phyloP scores from a whole-genome alignment of 1,139 yeast genomes.

The Yamadazyma friedrichii region DNA sequence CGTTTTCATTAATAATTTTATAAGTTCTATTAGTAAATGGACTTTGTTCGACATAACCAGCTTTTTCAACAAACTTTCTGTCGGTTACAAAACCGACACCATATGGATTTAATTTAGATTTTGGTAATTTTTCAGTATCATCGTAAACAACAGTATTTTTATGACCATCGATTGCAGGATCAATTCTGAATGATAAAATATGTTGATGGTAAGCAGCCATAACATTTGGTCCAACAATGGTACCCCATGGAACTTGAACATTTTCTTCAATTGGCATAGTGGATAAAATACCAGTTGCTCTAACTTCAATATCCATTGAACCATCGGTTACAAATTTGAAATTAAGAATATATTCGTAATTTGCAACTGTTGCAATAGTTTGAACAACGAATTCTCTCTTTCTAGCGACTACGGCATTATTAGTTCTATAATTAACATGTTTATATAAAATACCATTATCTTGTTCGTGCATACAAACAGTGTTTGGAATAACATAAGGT shows the following conservation, averaged over 20 bases:
- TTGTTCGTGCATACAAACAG: conserved; percentile 88
- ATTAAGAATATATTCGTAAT: conserved; percentile 82
- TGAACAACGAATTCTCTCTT: conserved; percentile 84
- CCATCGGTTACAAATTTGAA: conserved; percentile 82
- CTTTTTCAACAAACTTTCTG: conserved; percentile 64
- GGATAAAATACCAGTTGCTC: conserved; percentile 86
- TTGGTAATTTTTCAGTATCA: conserved; percentile 68
- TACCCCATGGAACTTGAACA: conserved; percentile 78
- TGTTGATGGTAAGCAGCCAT: conserved; percentile 92
- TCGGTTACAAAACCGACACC: conserved; percentile 75
- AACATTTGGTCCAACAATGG: conserved; percentile 80
- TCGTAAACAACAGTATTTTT: conserved; percentile 74
- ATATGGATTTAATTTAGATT: conserved; percentile 59
- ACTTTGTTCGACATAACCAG: conserved; percentile 73
- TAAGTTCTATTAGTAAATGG: conserved; percentile 75
- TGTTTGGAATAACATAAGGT: conserved; percentile 64
- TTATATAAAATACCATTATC: conserved; percentile 74
- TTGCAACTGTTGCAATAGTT: conserved; percentile 86
- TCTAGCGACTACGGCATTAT: conserved; percentile 73
- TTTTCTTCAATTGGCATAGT: conserved; percentile 83
- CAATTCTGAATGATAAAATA: conserved; percentile 78
- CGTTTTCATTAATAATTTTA: conserved; percentile 78
- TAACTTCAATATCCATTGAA: conserved; percentile 75
- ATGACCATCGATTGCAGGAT: conserved; percentile 86
- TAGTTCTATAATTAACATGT: conserved; percentile 82